Evolutionary conservation across 2,329 filamentous ascomycete genomes (phyloP), one percentile per base, ranked within the genome.

Genomic region (Fulvia fulva): DNA sequence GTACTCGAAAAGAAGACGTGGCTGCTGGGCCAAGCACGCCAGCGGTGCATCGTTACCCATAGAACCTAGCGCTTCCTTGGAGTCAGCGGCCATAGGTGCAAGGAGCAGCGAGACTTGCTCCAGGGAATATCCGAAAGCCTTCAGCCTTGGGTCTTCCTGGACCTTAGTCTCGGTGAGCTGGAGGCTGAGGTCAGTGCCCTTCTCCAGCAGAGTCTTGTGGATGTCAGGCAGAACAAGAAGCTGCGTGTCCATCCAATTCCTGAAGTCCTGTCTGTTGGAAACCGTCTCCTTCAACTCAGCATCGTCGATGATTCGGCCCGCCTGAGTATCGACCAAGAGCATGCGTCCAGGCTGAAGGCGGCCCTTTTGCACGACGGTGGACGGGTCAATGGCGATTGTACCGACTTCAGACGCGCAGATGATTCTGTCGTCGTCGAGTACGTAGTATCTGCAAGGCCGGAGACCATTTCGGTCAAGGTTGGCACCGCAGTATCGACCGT

Each of bases 31-130:
- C 72, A 97, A 81, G 75, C 91, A 96, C 54, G 93, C 93, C 63
- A 97, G 80, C 45, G 93, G 93, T 46, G 90, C 90, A 79, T 97
- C 93, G 72, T 97, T 97, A 68, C 93, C 93, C 93, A 97, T 97
- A 59, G 93, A 97, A 43, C 93, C 93, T 55, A 97, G 83, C 45
- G 93, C 93, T 76, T 97, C 93, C 78, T 97, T 97, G 60, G 95
- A 96, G 70, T 97, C 93, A 23, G 91, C 91, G 58, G 91, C 93
- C 93, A 97, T 97, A 9, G 93, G 93, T 19, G 89, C 93, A 53
- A 97, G 85, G 37, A 97, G 81, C 72, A 97, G 78, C 74, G 88
- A 93, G 74, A 97, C 89, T 76, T 97, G 93, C 79, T 97, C 93
- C 62, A 96, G 88, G 6, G 93, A 95, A 76, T 97, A 97, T 21